Conservation (phyloP, 441 rosid genomes). For the Pelargonium australe region DNA sequence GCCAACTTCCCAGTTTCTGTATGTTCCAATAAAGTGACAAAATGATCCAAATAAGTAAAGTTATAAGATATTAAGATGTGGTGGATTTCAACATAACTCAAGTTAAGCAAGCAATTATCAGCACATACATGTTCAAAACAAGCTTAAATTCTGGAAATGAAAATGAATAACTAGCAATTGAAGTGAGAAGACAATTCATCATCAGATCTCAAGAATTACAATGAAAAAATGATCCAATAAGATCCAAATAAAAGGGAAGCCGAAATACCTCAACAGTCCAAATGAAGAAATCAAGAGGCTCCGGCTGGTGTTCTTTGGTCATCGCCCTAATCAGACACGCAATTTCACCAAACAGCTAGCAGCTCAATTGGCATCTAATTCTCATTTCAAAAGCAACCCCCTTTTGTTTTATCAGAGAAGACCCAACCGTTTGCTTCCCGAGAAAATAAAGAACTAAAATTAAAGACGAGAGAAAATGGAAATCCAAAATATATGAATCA, state of each 20-base stretch:
- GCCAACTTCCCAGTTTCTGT: background rate
- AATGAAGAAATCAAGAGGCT: conserved; percentile 99
- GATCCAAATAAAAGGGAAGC: background rate
- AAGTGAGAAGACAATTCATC: background rate
- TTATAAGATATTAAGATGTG: background rate
- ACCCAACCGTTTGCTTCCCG: conserved; percentile 10
- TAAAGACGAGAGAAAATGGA: conserved; percentile 3
- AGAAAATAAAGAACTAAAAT: conserved; percentile 1
- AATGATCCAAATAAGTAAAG: background rate
- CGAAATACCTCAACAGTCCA: conserved; percentile 95
- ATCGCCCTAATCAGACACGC: conserved; percentile 31
- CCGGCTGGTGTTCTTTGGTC: conserved; percentile 78
- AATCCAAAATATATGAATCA: conserved; percentile 10
- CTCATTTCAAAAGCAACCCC: background rate
- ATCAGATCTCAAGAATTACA: background rate
- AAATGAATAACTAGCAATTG: background rate
- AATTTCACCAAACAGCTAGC: conserved; percentile 13
- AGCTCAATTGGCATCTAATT: conserved; percentile 9
- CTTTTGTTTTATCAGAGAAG: background rate
- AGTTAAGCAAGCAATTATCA: background rate
- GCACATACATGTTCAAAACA: background rate
- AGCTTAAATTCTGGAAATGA: background rate
- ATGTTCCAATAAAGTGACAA: background rate
- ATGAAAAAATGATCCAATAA: background rate
- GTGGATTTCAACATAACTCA: background rate